Evolutionary conservation across 2,329 filamentous ascomycete species (phyloP).

Genomic region (Colletotrichum lentis): DNA sequence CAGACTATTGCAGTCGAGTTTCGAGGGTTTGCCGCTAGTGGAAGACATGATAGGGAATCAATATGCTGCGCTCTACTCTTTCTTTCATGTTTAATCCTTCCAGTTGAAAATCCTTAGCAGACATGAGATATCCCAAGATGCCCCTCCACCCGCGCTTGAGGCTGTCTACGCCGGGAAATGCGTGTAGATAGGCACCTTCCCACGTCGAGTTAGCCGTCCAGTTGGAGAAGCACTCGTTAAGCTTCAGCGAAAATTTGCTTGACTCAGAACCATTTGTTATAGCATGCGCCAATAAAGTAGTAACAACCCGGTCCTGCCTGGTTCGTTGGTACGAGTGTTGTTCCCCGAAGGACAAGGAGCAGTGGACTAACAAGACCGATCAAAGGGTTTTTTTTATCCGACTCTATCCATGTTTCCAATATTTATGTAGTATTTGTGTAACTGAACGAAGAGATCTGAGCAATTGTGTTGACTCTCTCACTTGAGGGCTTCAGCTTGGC

Average conservation of each 20-base stretch:
- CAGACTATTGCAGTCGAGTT: neutral
- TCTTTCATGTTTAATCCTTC: no score
- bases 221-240: no score
- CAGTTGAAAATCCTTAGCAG: neutral
- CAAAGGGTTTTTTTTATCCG: neutral
- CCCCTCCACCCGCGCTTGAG: no score
- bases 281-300: neutral
- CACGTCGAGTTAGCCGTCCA: no score
- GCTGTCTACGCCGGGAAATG: no score
- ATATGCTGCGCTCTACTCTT: no score
- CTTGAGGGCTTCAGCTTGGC: neutral
- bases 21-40: neutral
- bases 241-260: no score
- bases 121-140: neutral
- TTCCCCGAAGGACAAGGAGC: neutral
- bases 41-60: no score
- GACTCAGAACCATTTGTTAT: no score
- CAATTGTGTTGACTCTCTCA: neutral
- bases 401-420: neutral
- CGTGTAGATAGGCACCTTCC: no score
- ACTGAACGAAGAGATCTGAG: no score
- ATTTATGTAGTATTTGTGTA: no score
- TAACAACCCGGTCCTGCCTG: neutral
- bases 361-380: neutral
- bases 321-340: neutral